Evolutionary conservation across 2,329 filamentous ascomycete genomes (phyloP), one percentile per base, ranked within the genome.

Genomic region (Paracoccidioides lutzii): DNA sequence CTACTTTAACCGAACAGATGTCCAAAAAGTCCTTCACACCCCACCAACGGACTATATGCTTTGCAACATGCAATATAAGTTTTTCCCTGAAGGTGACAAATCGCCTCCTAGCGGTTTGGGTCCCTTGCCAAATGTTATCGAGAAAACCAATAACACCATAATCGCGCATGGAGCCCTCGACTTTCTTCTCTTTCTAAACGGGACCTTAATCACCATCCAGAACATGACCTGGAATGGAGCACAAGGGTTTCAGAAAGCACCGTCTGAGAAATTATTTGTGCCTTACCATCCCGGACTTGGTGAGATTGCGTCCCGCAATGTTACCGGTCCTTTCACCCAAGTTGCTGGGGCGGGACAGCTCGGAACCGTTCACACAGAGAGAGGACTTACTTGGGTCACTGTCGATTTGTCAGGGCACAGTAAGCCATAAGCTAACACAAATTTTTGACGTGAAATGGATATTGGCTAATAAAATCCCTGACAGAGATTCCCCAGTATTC

Each of bases 171-270:
- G 86, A 9, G 72, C 79, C 48, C 77, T 85, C 8, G 88, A 90
- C 70, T 86, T 78, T 65, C 76, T 87, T 58, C 76, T 88, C 7
- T 73, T 84, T 37, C 74, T 77, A 62, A 85, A 87, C 66, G 86
- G 86, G n/a, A 85, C 84, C 0, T 74, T 91, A 1, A 73, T 88
- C 5, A 78, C 79, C 0, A 83, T 90, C 57, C 87, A 91, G 66
- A 90, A 90, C 72, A 88, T 90, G 82, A 90, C 85, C 0, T 91
- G 83, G 81, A 81, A 81, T 56, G 86, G 85, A 5, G 67, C 76
- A 46, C 80, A 85, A 53, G 88, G 87, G 0, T 90, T 91, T 74
- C 79, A 83, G 60, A 65, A 68, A 0, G 68, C 71, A 0, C 87
- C 87, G 0, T 66, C 66, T 1, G 77, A 81, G 53, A 80, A 82